Conservation (phyloP, 805 yeast genomes). For the Saturnispora besseyi region DNA sequence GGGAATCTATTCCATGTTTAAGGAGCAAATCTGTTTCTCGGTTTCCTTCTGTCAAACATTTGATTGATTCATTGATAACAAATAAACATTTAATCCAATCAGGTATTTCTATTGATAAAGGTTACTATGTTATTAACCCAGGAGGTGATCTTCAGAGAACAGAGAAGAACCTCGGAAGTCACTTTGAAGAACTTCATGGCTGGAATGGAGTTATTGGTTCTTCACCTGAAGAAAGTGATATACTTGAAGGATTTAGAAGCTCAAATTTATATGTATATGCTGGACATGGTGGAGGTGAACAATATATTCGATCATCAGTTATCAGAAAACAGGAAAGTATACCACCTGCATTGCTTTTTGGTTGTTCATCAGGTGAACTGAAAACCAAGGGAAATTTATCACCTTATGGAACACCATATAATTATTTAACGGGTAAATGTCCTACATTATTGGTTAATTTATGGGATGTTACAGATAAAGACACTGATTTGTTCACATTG, state of each 20-base stretch:
- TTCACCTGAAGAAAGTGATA: slow-evolving; percentile 48
- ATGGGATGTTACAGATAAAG: slow-evolving; percentile 98
- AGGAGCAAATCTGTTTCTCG: slow-evolving; percentile 53
- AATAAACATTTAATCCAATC: slow-evolving; percentile 12
- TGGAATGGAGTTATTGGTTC: slow-evolving; percentile 50
- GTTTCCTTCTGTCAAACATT: slow-evolving; percentile 53
- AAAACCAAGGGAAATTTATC: slow-evolving; percentile 50
- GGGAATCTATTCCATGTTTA: slow-evolving; percentile 73
- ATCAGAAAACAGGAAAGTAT: slow-evolving; percentile 36
- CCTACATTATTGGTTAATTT: slow-evolving; percentile 78
- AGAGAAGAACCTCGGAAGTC: slow-evolving; percentile 43
- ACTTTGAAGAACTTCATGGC: slow-evolving; percentile 30
- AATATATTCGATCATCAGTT: slow-evolving; percentile 50
- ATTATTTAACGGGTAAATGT: slow-evolving; percentile 72
- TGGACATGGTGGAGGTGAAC: slow-evolving; percentile 98
- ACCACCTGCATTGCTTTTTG: slow-evolving; percentile 64
- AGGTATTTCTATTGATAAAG: slow-evolving; percentile 24
- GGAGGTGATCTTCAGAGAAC: slow-evolving; percentile 67
- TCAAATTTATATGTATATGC: slow-evolving; percentile 59
- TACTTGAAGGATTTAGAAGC: slow-evolving; percentile 34
- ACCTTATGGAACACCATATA: slow-evolving; percentile 67
- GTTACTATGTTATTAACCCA: slow-evolving; percentile 71
- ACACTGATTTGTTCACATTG: slow-evolving; percentile 70
- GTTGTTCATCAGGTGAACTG: slow-evolving; percentile 82
- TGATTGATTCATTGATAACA: slow-evolving; percentile 31